Evolutionary conservation across 768 basidiomycete genomes (phyloP).

Genomic region (Tulasnella sp.): DNA sequence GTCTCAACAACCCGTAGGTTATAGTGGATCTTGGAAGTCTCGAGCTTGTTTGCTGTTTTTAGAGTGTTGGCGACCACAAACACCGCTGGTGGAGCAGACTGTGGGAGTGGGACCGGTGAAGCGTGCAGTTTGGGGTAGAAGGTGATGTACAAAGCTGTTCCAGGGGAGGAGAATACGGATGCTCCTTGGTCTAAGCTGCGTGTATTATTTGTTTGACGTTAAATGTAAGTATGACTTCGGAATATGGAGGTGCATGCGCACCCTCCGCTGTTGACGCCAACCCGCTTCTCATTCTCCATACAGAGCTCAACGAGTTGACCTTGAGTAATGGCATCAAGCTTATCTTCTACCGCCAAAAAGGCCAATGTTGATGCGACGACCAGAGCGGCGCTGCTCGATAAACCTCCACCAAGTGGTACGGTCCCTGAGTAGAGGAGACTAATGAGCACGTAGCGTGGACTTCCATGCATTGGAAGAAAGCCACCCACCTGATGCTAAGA

Average conservation of each 20-base stretch:
- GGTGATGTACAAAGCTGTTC: constrained; percentile 65
- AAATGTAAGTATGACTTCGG: constrained; percentile 13
- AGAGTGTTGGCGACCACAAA: constrained; percentile 80
- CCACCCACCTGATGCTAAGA: constrained; percentile 57
- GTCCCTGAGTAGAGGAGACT: constrained; percentile 20
- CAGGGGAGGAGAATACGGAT: constrained; percentile 63
- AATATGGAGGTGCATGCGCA: no score
- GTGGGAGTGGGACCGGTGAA: constrained; percentile 53
- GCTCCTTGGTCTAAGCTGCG: constrained; percentile 84
- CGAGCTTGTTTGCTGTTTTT: constrained; percentile 68
- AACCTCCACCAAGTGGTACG: constrained; percentile 77
- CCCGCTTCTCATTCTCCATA: constrained; percentile 75
- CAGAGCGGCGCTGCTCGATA: constrained; percentile 85
- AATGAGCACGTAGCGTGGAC: neutral
- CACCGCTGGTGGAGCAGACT: constrained; percentile 34
- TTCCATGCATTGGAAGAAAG: neutral
- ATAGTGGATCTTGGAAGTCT: constrained; percentile 66
- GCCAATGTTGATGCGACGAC: constrained; percentile 78
- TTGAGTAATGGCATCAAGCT: constrained; percentile 45
- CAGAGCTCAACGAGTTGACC: constrained; percentile 67
- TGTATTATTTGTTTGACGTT: neutral
- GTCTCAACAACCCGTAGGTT: constrained; percentile 91
- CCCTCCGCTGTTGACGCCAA: constrained; percentile 76
- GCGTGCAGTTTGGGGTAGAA: constrained; percentile 70
- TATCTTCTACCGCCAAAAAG: constrained; percentile 67